Evolutionary conservation across 805 yeast species (phyloP).

Genomic region (Candida morakotiae): DNA sequence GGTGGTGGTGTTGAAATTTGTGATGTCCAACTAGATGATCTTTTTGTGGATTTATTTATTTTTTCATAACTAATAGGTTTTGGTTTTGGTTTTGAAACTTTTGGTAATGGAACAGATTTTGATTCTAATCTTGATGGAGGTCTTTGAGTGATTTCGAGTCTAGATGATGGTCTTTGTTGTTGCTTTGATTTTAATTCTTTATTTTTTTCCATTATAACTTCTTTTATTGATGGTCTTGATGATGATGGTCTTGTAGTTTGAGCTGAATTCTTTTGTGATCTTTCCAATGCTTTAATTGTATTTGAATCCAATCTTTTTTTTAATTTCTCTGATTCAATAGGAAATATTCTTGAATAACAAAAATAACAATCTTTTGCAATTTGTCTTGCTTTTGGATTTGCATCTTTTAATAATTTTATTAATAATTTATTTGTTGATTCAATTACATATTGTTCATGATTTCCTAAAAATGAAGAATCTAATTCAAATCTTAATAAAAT

Average conservation of each 20-base stretch:
- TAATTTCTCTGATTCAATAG: slow-evolving; percentile 44
- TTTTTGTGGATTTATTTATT: neutral
- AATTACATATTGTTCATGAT: slow-evolving; percentile 22
- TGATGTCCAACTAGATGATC: slow-evolving; percentile 7
- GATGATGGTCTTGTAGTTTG: slow-evolving; percentile 14
- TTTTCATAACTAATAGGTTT: neutral
- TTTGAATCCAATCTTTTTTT: slow-evolving; percentile 38
- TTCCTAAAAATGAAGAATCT: slow-evolving; percentile 22
- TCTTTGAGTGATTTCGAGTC: too few relatives aligned
- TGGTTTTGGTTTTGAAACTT: neutral
- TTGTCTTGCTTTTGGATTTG: slow-evolving; percentile 77
- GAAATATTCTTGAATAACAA: slow-evolving; percentile 56
- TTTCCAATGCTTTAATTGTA: slow-evolving; percentile 57
- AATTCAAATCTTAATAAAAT: slow-evolving; percentile 49
- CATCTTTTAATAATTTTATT: slow-evolving; percentile 64
- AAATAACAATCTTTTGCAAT: slow-evolving; percentile 71
- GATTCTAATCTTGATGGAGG: neutral
- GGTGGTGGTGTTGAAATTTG: neutral
- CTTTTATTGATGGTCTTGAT: slow-evolving; percentile 44
- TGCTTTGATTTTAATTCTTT: slow-evolving; percentile 28
- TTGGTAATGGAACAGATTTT: slow-evolving; percentile 1
- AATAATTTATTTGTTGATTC: slow-evolving; percentile 50
- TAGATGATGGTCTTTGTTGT: slow-evolving; percentile 6
- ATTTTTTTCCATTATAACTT: slow-evolving; percentile 42
- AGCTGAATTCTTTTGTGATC: slow-evolving; percentile 29